Percentiles rank a stretch among this genome's conserved stretches.
Evolutionary conservation across 2,329 filamentous ascomycete species (phyloP).

Genomic region (Phaeosphaeria sp.): DNA sequence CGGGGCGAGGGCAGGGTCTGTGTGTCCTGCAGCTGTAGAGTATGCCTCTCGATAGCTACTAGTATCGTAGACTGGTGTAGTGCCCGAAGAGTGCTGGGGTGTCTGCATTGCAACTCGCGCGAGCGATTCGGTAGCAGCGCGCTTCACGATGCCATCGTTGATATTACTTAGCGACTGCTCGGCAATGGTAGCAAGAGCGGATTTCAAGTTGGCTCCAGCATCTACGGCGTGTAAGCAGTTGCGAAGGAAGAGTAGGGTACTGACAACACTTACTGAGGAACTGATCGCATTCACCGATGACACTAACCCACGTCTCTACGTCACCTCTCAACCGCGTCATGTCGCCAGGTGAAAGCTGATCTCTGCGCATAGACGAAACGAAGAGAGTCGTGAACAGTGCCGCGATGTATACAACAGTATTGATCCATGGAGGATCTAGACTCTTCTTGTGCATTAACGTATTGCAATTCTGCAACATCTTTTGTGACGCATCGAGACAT

Average conservation of each 20-base stretch:
- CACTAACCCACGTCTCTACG: conserved; percentile 72
- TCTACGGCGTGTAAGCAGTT: conserved; percentile 39
- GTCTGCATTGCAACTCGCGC: conserved; percentile 45
- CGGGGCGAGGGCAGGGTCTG: conserved; percentile 28
- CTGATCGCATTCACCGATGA: conserved; percentile 70
- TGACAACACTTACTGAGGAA: conserved; percentile 66
- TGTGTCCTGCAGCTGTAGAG: conserved; percentile 16
- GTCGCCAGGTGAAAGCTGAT: conserved; percentile 64
- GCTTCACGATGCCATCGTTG: conserved; percentile 52
- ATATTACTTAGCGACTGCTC: conserved; percentile 57
- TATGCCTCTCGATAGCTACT: conserved; percentile 34
- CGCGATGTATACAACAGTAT: conserved; percentile 72
- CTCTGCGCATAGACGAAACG: conserved; percentile 70
- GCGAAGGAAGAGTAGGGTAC: neutral
- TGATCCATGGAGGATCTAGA: conserved; percentile 80
- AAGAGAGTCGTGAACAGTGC: conserved; percentile 77
- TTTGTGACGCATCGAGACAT: conserved; percentile 69
- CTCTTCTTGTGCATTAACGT: conserved; percentile 69
- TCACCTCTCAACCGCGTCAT: conserved; percentile 67
- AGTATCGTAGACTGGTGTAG: conserved; percentile 30
- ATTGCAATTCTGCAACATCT: conserved; percentile 67
- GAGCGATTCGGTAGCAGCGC: conserved; percentile 53
- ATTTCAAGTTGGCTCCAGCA: conserved; percentile 56
- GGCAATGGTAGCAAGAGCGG: conserved; percentile 57
- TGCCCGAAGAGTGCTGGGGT: conserved; percentile 27